Conservation (phyloP, 495 filamentous ascomycete species). For the Tuber borchii region DNA sequence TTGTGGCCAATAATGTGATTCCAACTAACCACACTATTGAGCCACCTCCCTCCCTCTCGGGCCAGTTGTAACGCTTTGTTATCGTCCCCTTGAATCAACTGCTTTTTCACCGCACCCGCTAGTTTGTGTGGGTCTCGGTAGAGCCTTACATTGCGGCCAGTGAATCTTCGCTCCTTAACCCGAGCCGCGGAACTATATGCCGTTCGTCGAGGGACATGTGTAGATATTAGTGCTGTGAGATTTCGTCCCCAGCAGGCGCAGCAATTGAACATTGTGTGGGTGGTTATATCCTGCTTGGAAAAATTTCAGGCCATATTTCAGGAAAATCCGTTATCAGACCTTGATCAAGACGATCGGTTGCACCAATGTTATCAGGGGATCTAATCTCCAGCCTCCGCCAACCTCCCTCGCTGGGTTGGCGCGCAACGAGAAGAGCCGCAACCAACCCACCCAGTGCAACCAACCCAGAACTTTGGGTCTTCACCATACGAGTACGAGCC, state of each 20-base stretch:
- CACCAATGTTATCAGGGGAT: neutral
- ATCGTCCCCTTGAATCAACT: conserved; percentile 52
- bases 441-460: neutral
- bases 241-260: neutral
- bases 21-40: conserved; percentile 68
- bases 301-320: neutral
- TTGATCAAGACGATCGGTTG: neutral
- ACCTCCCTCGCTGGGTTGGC: too few relatives aligned
- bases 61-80: conserved; percentile 61
- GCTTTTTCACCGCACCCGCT: conserved; percentile 53
- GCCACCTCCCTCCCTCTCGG: conserved; percentile 56
- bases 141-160: conserved; percentile 6
- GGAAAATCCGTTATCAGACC: neutral
- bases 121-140: conserved; percentile 62
- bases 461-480: neutral
- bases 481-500: neutral
- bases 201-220: neutral
- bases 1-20: conserved; percentile 73
- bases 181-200: neutral
- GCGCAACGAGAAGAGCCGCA: neutral
- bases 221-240: neutral
- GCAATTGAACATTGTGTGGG: neutral
- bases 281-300: neutral
- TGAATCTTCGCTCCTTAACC: neutral
- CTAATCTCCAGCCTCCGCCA: neutral